Evolutionary conservation across 2,329 filamentous ascomycete species (phyloP).

Genomic region (Hyphodiscus sp.): DNA sequence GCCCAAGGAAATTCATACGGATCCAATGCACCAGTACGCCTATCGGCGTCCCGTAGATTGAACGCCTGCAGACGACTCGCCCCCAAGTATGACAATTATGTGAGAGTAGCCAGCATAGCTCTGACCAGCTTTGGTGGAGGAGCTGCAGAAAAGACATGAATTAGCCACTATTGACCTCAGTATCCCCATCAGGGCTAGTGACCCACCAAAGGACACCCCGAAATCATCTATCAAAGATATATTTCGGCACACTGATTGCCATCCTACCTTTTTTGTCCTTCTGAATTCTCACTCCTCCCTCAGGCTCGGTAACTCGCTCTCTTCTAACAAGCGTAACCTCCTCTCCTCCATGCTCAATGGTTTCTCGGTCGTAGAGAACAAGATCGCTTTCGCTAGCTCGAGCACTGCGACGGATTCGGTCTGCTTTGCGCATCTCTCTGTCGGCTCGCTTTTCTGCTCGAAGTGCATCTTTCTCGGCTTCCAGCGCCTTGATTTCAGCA

Average conservation of each 20-base stretch:
- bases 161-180: slow-evolving; percentile 17
- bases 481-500: slow-evolving; percentile 64
- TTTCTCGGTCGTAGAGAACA: slow-evolving; percentile 53
- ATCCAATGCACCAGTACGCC: neutral
- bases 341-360: slow-evolving; percentile 37
- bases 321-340: slow-evolving; percentile 43
- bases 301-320: slow-evolving; percentile 49
- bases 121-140: slow-evolving; percentile 58
- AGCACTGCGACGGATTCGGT: slow-evolving; percentile 50
- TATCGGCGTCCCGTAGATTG: neutral
- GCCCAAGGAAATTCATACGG: too few relatives aligned
- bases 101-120: slow-evolving; percentile 66
- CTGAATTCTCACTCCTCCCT: slow-evolving; percentile 62
- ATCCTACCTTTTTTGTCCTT: slow-evolving; percentile 96
- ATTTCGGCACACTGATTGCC: slow-evolving; percentile 71
- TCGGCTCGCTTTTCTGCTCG: slow-evolving; percentile 49
- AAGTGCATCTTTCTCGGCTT: slow-evolving; percentile 55
- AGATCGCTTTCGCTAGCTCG: slow-evolving; percentile 54
- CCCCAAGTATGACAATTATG: slow-evolving; percentile 34
- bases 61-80: neutral
- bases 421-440: slow-evolving; percentile 36
- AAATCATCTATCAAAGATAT: slow-evolving; percentile 45
- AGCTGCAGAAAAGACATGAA: slow-evolving; percentile 37
- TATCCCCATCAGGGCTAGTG: slow-evolving; percentile 12
- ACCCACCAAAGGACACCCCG: slow-evolving; percentile 24